phyloP scores from a whole-genome alignment of 2,329 filamentous ascomycete species.

The Xylariaceae sp. region DNA sequence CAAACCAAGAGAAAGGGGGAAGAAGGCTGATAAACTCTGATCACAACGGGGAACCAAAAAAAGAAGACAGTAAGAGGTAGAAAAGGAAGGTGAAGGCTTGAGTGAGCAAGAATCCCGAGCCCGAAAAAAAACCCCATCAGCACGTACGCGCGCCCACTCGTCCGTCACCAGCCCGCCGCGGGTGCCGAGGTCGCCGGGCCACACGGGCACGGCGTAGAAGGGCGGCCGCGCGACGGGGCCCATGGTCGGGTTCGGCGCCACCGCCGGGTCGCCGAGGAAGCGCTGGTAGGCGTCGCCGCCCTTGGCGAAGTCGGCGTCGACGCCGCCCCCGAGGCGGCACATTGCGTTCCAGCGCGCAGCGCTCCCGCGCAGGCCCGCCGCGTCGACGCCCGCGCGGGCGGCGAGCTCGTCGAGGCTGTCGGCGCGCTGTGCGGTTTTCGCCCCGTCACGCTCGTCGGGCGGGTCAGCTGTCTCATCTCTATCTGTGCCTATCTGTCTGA shows the following conservation, averaged over 20 bases:
- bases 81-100: constrained; percentile 1
- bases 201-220: constrained; percentile 27
- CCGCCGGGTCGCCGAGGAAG: constrained; percentile 24
- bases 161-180: constrained; percentile 30
- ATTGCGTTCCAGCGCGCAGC: constrained; percentile 23
- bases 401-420: constrained; percentile 21
- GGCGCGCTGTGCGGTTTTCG: too few relatives aligned
- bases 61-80: too few relatives aligned
- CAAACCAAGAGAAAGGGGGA: too few relatives aligned
- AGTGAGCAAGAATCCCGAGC: background rate
- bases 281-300: constrained; percentile 24
- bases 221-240: constrained; percentile 20
- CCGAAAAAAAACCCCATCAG: constrained; percentile 6
- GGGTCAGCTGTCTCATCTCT: too few relatives aligned
- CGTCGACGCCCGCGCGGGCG: constrained; percentile 15
- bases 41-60: too few relatives aligned
- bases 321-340: constrained; percentile 16
- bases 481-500: too few relatives aligned
- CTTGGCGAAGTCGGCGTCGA: constrained; percentile 26
- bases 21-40: too few relatives aligned
- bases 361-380: constrained; percentile 14
- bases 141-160: constrained; percentile 21
- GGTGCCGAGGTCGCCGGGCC: constrained; percentile 30
- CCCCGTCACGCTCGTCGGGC: too few relatives aligned
- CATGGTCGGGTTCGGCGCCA: constrained; percentile 24